A percentile compares a stretch with the other conserved stretches of the same genome.
Evolutionary conservation across 768 basidiomycete genomes (phyloP).

Genomic region (Agaricus blazei): DNA sequence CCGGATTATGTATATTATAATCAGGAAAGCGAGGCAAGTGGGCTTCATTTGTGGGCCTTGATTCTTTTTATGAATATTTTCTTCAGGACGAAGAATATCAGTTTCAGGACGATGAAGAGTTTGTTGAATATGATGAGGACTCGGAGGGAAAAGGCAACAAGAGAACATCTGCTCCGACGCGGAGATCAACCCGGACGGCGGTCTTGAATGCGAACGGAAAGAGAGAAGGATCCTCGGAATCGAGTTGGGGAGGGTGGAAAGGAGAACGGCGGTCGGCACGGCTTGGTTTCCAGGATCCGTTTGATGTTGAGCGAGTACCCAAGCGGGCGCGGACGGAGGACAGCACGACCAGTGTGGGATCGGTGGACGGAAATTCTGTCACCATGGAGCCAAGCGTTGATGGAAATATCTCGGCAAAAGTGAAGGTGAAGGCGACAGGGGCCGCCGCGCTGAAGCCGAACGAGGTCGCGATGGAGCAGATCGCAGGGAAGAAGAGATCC

Average conservation of each 20-base stretch:
- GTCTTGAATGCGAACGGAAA: slow-evolving; percentile 49
- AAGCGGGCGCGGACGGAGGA: slow-evolving; percentile 81
- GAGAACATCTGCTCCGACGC: slow-evolving; percentile 30
- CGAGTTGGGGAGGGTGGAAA: slow-evolving; percentile 59
- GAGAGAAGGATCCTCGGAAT: slow-evolving; percentile 38
- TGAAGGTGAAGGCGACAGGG: slow-evolving; percentile 48
- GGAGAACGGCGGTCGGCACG: slow-evolving; percentile 72
- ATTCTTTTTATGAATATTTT: neutral
- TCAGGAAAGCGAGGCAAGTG: slow-evolving; percentile 61
- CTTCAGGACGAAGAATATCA: slow-evolving; percentile 57
- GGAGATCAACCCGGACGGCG: slow-evolving; percentile 51
- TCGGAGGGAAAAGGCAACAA: slow-evolving; percentile 45
- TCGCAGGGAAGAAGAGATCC: slow-evolving; percentile 79
- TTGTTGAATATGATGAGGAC: slow-evolving; percentile 46
- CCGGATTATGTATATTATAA: slow-evolving; percentile 82
- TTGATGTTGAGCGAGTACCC: slow-evolving; percentile 43
- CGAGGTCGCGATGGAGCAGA: slow-evolving; percentile 70
- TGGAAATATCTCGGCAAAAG: slow-evolving; percentile 22
- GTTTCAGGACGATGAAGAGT: slow-evolving; percentile 61
- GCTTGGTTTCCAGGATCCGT: slow-evolving; percentile 52
- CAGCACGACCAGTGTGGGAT: slow-evolving; percentile 54
- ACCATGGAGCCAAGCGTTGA: slow-evolving; percentile 18
- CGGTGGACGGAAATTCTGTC: slow-evolving; percentile 34
- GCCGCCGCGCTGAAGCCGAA: slow-evolving; percentile 66
- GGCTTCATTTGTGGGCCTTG: slow-evolving; percentile 14